Evolutionary conservation across 495 filamentous ascomycete genomes (phyloP), one percentile per base, ranked within the genome.

Genomic region (Thozetella sp.): DNA sequence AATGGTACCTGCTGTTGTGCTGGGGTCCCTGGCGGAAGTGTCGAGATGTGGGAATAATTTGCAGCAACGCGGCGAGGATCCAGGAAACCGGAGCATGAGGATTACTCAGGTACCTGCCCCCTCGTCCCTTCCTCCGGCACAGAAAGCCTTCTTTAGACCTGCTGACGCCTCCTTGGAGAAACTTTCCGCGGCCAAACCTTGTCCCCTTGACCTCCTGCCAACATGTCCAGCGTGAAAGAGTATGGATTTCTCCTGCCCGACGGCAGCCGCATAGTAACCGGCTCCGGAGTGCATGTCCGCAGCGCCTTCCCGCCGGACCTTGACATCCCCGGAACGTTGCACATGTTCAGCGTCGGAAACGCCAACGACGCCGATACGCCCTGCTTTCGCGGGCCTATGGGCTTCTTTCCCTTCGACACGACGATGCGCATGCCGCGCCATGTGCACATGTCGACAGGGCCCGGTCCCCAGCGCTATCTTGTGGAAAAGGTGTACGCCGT

Each of bases 391-490:
- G 50, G 50, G 19, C 19, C 50, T 24, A 53, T 53, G 50, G 50
- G 50, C 20, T 13, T 53, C 22, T 53, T 53, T 22, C 50, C 50
- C 23, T 53, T 53, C 50, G 50, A 53, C 50, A 53, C 50, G 20
- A 22, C 20, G 2, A 53, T 53, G 50, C 50, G 50, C 12, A 53
- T 53, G 50, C 50, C 50, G 4, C 50, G 50, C 12, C 50, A 53
- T 24, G 50, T 53, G 6, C 50, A 53, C 50, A 53, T 53, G 2
- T 53, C 50, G 2, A 53, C 50, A 13, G 50, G 50, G 2, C 50
- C 50, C 6, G 50, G 50, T 10, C 50, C 50, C 19, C 19, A 22
- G 9, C 50, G 50, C 12, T 53, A 22, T 22, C 12, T 53, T 4
- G 50, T 24, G n/a, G 50, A 53, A 22, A 53, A 53, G 50, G 50